Percentiles rank a stretch among this genome's conserved stretches.
Conservation (phyloP, 306 rosid species). For the Lablab purpureus region DNA sequence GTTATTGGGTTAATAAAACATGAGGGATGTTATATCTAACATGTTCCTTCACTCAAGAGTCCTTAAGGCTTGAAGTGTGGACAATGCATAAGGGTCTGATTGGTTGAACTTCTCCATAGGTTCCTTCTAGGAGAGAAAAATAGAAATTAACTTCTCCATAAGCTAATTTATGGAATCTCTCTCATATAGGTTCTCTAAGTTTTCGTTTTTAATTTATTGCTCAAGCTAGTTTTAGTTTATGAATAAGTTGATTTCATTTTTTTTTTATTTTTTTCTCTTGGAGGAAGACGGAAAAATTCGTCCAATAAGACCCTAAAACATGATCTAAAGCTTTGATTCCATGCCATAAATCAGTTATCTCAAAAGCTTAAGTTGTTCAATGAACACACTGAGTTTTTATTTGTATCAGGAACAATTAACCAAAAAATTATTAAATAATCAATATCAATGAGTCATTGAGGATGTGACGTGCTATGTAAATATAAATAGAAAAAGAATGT, state of each 20-base stretch:
- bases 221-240: too few relatives aligned
- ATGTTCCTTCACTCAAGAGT: background rate
- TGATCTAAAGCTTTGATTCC: background rate
- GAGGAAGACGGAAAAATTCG: too few relatives aligned
- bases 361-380: background rate
- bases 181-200: too few relatives aligned
- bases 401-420: background rate
- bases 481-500: background rate
- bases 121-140: too few relatives aligned
- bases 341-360: background rate
- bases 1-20: background rate
- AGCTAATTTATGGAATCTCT: too few relatives aligned
- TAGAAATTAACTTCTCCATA: too few relatives aligned
- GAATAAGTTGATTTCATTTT: too few relatives aligned
- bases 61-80: background rate
- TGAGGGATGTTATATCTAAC: background rate
- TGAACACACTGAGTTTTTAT: background rate
- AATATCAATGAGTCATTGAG: background rate
- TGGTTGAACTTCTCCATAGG: too few relatives aligned
- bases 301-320: background rate
- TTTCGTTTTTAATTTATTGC: too few relatives aligned
- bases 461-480: background rate
- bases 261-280: too few relatives aligned
- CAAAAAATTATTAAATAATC: background rate
- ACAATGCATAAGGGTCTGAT: background rate